These are phyloP conservation scores for Penicillium sp. DNA, from an alignment of 2,329 filamentous ascomycete species.

Conservation along the genomic window DNA sequence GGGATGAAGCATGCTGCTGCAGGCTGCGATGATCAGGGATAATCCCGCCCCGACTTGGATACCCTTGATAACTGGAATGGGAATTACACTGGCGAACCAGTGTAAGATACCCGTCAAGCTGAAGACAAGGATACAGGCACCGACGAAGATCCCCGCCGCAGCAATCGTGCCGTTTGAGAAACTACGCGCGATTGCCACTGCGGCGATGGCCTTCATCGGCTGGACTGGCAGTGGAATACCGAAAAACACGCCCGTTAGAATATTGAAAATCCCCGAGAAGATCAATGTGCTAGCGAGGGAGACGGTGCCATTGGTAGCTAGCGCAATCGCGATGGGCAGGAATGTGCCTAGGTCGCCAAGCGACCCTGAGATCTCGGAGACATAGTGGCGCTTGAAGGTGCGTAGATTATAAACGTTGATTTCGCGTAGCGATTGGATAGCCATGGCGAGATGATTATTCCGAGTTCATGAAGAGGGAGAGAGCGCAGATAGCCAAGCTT, in stretches of 20 bases:
- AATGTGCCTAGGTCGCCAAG: conserved; percentile 87
- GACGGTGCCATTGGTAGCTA: conserved; percentile 75
- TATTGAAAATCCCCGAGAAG: conserved; percentile 84
- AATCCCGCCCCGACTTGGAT: conserved; percentile 92
- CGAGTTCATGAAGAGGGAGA: background rate
- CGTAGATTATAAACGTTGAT: conserved; percentile 53
- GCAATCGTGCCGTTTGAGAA: conserved; percentile 70
- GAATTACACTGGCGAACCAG: conserved; percentile 71
- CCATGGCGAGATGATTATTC: conserved; percentile 19
- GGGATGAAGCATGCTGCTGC: conserved; percentile 64
- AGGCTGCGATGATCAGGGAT: conserved; percentile 76
- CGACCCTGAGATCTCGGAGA: conserved; percentile 82
- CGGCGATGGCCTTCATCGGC: conserved; percentile 87
- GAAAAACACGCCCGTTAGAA: conserved; percentile 76
- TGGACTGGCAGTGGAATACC: conserved; percentile 90
- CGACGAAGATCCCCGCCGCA: conserved; percentile 81
- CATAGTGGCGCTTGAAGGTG: conserved; percentile 56
- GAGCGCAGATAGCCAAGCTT: background rate
- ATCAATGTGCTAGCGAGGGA: conserved; percentile 80
- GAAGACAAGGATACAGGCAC: conserved; percentile 69
- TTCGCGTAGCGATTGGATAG: conserved; percentile 28
- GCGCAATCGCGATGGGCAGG: conserved; percentile 82
- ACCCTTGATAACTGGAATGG: conserved; percentile 85
- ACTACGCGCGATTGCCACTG: conserved; percentile 73
- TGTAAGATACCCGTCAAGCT: conserved; percentile 75